Conservation (phyloP, 768 basidiomycete species). For the Inosperma sp. region DNA sequence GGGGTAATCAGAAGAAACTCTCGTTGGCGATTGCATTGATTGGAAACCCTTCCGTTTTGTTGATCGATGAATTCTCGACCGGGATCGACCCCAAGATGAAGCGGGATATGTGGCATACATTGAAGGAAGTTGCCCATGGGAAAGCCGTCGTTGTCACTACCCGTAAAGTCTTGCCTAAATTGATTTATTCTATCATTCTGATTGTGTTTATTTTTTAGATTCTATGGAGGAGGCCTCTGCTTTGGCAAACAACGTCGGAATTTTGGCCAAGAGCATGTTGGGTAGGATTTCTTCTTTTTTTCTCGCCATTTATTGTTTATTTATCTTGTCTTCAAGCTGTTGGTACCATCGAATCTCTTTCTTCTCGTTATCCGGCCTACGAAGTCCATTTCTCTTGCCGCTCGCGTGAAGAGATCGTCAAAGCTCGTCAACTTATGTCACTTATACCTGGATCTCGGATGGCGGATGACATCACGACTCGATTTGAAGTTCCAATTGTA, state of each 20-base stretch:
- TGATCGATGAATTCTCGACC: slow-evolving; percentile 82
- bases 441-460: slow-evolving; percentile 55
- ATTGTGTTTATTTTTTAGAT: slow-evolving; percentile 36
- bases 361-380: slow-evolving; percentile 65
- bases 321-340: slow-evolving; percentile 42
- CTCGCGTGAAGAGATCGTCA: slow-evolving; percentile 53
- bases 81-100: slow-evolving; percentile 83
- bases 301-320: neutral
- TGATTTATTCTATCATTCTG: neutral
- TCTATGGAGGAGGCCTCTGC: slow-evolving; percentile 85
- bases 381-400: slow-evolving; percentile 73
- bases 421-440: slow-evolving; percentile 58
- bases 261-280: slow-evolving; percentile 65
- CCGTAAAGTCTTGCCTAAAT: slow-evolving; percentile 38
- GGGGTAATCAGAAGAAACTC: slow-evolving; percentile 76
- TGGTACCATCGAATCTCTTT: slow-evolving; percentile 60
- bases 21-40: slow-evolving; percentile 70
- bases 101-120: slow-evolving; percentile 75
- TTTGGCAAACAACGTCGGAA: slow-evolving; percentile 73
- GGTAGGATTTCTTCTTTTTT: slow-evolving; percentile 37
- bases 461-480: slow-evolving; percentile 70
- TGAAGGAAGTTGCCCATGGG: slow-evolving; percentile 57
- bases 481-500: slow-evolving; percentile 66
- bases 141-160: slow-evolving; percentile 73
- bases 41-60: slow-evolving; percentile 70